These are phyloP conservation scores for Malassezia restricta DNA, from an alignment of 1,284 basidiomycete species.

Conservation along the genomic window DNA sequence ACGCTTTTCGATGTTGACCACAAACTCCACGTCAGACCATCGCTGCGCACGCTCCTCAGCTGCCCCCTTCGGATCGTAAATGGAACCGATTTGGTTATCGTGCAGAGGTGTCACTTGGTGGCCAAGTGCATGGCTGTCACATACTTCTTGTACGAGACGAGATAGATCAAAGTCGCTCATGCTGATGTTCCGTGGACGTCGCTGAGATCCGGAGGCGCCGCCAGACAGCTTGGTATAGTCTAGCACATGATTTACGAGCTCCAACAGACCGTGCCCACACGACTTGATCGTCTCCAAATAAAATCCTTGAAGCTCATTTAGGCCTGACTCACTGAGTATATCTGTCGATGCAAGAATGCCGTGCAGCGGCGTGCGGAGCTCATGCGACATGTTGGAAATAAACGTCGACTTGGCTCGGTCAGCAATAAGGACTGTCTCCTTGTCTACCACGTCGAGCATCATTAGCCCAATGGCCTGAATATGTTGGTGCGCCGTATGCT, in stretches of 20 bases:
- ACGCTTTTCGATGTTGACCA: conserved; percentile 70
- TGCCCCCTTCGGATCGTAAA: neutral
- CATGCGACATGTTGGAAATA: conserved; percentile 89
- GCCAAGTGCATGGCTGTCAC: conserved; percentile 89
- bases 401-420: conserved; percentile 80
- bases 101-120: conserved; percentile 50
- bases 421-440: conserved; percentile 80
- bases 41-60: conserved; percentile 23
- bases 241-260: conserved; percentile 79
- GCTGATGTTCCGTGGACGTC: neutral
- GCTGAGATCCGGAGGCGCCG: conserved; percentile 10
- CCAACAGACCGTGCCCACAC: conserved; percentile 50
- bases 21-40: conserved; percentile 60
- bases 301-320: conserved; percentile 69
- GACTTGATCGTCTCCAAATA: conserved; percentile 62
- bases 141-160: conserved; percentile 82
- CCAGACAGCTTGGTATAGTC: conserved; percentile 92
- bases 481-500: conserved; percentile 75
- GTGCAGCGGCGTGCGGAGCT: conserved; percentile 50
- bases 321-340: conserved; percentile 64
- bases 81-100: neutral
- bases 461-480: conserved; percentile 79
- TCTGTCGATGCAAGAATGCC: conserved; percentile 77
- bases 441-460: conserved; percentile 81
- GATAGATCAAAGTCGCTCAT: conserved; percentile 55